Evolutionary conservation across 23 red algal genomes (phyloP).

Genomic region (Gracilaria gracilis): DNA sequence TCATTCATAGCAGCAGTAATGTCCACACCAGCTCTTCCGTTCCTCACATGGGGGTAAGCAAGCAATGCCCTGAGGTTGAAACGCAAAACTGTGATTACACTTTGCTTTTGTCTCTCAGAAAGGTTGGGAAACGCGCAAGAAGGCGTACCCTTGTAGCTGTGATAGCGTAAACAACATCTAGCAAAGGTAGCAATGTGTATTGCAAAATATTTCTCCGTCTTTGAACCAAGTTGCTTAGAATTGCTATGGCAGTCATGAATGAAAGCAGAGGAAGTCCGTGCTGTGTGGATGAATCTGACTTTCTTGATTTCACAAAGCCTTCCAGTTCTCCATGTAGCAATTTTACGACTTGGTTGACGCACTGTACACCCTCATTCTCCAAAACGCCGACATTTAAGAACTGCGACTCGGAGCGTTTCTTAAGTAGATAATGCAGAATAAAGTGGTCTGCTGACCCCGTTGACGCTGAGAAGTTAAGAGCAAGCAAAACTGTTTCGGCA

Average conservation of each 20-base stretch:
- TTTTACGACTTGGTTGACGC: constrained; percentile 55
- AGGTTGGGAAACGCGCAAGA: constrained; percentile 37
- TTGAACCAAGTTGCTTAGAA: constrained; percentile 69
- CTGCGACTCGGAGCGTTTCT: constrained; percentile 42
- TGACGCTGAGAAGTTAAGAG: constrained; percentile 59
- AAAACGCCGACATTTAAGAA: constrained; percentile 32
- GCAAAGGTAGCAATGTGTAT: constrained; percentile 65
- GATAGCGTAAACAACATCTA: constrained; percentile 60
- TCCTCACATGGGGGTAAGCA: constrained; percentile 42
- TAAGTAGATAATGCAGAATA: constrained; percentile 60
- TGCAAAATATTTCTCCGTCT: constrained; percentile 58
- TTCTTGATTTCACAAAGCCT: constrained; percentile 37
- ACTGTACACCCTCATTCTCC: constrained; percentile 50
- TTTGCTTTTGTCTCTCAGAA: constrained; percentile 53
- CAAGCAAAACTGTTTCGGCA: constrained; percentile 63
- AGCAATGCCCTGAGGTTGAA: constrained; percentile 47
- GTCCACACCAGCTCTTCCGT: constrained; percentile 29
- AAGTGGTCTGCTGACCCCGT: constrained; percentile 67
- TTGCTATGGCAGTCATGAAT: constrained; percentile 71
- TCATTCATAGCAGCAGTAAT: constrained; percentile 47
- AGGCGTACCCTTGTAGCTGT: constrained; percentile 14
- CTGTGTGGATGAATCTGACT: background rate
- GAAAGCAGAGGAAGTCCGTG: constrained; percentile 57
- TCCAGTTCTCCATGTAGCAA: constrained; percentile 46
- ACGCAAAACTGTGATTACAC: constrained; percentile 44